phyloP scores from a whole-genome alignment of 345 rosid species.

The Eucalyptus pauciflora region DNA sequence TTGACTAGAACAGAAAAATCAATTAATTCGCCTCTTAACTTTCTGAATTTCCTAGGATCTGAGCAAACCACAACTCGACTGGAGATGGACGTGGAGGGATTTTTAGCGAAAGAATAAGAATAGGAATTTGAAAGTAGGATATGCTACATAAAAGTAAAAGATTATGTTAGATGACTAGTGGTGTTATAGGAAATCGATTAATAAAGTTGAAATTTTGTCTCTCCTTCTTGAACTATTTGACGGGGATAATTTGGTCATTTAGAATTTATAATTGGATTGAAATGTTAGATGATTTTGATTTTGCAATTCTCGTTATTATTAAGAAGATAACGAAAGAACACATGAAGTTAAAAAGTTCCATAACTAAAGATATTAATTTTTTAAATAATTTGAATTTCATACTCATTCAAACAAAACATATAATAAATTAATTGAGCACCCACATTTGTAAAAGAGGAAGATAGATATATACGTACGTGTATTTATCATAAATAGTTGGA shows the following conservation, averaged over 20 bases:
- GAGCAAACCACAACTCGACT: slow-evolving; percentile 40
- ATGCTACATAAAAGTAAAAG: no score
- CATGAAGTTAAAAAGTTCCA: neutral
- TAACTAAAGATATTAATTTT: neutral
- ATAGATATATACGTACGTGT: no score
- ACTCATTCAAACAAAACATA: no score
- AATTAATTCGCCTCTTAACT: slow-evolving; percentile 46
- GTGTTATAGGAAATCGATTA: neutral
- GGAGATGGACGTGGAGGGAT: no score
- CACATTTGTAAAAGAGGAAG: neutral
- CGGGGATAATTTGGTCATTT: neutral
- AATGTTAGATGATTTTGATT: no score
- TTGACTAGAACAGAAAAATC: slow-evolving; percentile 44
- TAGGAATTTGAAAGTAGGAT: no score
- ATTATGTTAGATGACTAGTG: neutral
- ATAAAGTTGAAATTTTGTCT: no score
- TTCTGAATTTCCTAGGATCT: slow-evolving; percentile 49
- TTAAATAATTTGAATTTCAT: neutral
- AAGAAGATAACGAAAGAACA: neutral
- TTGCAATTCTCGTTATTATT: neutral
- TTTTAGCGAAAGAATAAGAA: no score
- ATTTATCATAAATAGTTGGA: no score
- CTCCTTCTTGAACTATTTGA: no score
- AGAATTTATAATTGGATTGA: neutral
- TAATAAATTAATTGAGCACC: no score